Conservation (phyloP, 2,329 filamentous ascomycete genomes). For the Fusarium pseudocircinatum region DNA sequence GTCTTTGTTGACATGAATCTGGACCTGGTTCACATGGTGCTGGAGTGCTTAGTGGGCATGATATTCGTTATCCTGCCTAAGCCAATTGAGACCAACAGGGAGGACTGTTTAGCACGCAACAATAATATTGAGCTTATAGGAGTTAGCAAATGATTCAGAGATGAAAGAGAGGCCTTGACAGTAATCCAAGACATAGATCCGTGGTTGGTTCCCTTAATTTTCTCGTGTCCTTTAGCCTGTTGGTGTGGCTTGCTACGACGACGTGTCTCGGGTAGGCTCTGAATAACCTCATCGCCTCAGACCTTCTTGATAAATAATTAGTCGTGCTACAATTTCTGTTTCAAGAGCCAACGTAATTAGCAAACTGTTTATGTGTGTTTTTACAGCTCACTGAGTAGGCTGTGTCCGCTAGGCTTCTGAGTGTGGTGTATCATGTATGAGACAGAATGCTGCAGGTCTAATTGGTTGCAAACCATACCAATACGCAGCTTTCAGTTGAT, state of each 20-base stretch:
- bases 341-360: accelerated
- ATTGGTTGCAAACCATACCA: not conserved
- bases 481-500: not conserved
- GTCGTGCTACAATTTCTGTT: accelerated
- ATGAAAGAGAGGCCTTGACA: accelerated
- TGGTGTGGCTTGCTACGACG: accelerated
- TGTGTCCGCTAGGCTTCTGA: not conserved
- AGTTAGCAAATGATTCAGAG: accelerated
- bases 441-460: not conserved
- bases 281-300: not conserved
- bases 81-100: not conserved
- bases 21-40: accelerated
- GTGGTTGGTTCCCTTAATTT: not conserved
- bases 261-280: not conserved
- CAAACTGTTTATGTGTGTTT: accelerated
- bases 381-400: accelerated
- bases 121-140: accelerated
- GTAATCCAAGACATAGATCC: accelerated
- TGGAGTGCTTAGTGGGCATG: not conserved
- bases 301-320: accelerated
- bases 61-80: accelerated
- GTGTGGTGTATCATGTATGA: no score
- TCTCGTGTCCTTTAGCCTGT: no score
- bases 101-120: not conserved
- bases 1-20: not conserved